phyloP scores from a whole-genome alignment of 768 basidiomycete species.

The Candolleomyces eurysporus region DNA sequence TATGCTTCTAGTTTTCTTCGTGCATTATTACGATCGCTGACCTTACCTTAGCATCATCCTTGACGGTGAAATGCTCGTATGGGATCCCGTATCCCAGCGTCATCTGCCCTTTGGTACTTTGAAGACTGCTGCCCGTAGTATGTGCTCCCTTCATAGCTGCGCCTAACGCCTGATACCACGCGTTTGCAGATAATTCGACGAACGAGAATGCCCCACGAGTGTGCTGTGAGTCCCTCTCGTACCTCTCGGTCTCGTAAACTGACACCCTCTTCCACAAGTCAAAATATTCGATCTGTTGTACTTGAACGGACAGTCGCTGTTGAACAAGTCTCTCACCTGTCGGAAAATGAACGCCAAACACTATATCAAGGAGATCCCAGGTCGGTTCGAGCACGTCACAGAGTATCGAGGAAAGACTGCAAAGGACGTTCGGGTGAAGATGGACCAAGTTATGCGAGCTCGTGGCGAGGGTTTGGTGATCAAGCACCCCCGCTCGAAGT shows the following conservation, averaged over 20 bases:
- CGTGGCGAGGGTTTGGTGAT: conserved; percentile 94
- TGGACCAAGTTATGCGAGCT: conserved; percentile 80
- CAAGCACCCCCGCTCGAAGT: conserved; percentile 79
- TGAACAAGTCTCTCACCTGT: conserved; percentile 66
- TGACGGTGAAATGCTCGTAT: conserved; percentile 98
- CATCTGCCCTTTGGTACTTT: conserved; percentile 91
- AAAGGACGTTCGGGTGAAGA: conserved; percentile 73
- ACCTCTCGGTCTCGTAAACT: background rate
- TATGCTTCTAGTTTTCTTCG: conserved; percentile 34
- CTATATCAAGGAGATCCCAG: conserved; percentile 65
- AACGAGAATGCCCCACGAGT: conserved; percentile 76
- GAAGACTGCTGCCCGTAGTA: conserved; percentile 89
- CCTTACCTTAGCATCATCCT: conserved; percentile 69
- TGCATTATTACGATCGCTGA: background rate
- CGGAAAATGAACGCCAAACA: conserved; percentile 76
- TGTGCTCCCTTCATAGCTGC: conserved; percentile 14
- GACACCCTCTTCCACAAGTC: conserved; percentile 46
- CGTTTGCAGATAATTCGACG: conserved; percentile 60
- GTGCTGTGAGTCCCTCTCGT: conserved; percentile 66
- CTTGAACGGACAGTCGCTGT: conserved; percentile 78
- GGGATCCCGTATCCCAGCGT: conserved; percentile 87
- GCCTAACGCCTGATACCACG: background rate
- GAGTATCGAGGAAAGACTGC: conserved; percentile 75
- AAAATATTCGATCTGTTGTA: conserved; percentile 95
- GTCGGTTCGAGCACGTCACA: conserved; percentile 76